Conservation (phyloP, 2,329 filamentous ascomycete species). For the Acephala macrosclerotiorum region DNA sequence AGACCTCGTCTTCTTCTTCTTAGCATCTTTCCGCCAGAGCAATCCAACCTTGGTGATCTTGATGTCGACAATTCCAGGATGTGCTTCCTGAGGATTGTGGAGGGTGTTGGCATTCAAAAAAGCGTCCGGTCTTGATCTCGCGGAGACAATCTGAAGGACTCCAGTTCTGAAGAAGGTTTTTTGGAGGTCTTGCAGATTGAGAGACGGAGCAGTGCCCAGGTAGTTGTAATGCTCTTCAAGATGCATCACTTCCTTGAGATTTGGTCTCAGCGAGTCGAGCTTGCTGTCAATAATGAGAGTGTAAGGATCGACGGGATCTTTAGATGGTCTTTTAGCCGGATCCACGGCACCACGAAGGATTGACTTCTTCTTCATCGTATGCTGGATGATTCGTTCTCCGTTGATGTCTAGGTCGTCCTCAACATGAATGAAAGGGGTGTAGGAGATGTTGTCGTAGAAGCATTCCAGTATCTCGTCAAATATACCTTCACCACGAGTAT, state of each 20-base stretch:
- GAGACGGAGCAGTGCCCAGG: slow-evolving; percentile 74
- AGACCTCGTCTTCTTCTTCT: slow-evolving; percentile 92
- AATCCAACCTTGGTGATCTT: slow-evolving; percentile 96
- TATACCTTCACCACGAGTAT: slow-evolving; percentile 90
- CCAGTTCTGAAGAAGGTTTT: slow-evolving; percentile 91
- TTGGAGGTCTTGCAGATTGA: slow-evolving; percentile 84
- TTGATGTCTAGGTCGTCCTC: slow-evolving; percentile 89
- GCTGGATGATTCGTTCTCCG: slow-evolving; percentile 73
- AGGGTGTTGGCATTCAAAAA: slow-evolving; percentile 91
- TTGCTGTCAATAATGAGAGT: slow-evolving; percentile 91
- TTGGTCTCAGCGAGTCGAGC: slow-evolving; percentile 82
- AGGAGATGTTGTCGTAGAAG: slow-evolving; percentile 98
- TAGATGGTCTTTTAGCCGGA: slow-evolving; percentile 67
- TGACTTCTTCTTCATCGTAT: slow-evolving; percentile 75
- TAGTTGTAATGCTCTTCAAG: slow-evolving; percentile 93
- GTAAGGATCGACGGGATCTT: slow-evolving; percentile 94
- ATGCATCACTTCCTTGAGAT: slow-evolving; percentile 89
- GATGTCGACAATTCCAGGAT: slow-evolving; percentile 94
- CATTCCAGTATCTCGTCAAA: slow-evolving; percentile 92
- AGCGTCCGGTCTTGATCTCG: slow-evolving; percentile 89
- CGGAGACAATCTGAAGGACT: slow-evolving; percentile 92
- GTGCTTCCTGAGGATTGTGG: slow-evolving; percentile 83
- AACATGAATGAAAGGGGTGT: slow-evolving; percentile 97
- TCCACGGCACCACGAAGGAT: slow-evolving; percentile 73
- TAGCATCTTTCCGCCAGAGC: slow-evolving; percentile 91